These are phyloP conservation scores for Debaryomyces fabryi DNA, from an alignment of 1,139 yeast species.

Conservation along the genomic window DNA sequence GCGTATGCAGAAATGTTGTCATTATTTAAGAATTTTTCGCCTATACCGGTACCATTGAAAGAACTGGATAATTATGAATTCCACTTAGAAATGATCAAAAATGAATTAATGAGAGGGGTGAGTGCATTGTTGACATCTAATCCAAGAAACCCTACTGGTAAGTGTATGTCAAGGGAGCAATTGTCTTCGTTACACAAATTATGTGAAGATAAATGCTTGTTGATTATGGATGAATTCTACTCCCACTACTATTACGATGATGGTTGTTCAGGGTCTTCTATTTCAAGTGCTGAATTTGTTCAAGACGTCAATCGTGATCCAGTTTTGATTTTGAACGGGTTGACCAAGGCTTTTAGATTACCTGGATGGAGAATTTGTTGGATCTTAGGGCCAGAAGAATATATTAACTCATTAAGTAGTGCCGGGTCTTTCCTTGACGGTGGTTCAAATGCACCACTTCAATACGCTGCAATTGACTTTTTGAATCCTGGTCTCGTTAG, in stretches of 20 bases:
- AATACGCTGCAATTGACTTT: constrained; percentile 62
- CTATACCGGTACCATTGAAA: constrained; percentile 66
- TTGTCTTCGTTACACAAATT: constrained; percentile 55
- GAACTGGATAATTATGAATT: constrained; percentile 64
- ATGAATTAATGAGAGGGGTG: constrained; percentile 63
- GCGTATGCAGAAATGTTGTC: constrained; percentile 76
- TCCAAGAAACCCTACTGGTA: constrained; percentile 72
- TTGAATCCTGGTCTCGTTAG: constrained; percentile 55
- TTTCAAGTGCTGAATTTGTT: constrained; percentile 57
- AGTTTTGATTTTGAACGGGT: constrained; percentile 63
- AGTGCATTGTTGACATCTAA: constrained; percentile 64
- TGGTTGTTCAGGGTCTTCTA: constrained; percentile 57
- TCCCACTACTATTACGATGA: constrained; percentile 66
- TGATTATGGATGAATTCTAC: constrained; percentile 71
- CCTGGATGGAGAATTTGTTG: constrained; percentile 77
- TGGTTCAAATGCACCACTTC: constrained; percentile 68
- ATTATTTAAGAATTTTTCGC: constrained; percentile 65
- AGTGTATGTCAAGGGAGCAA: constrained; percentile 55
- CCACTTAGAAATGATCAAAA: constrained; percentile 57
- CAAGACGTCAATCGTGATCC: constrained; percentile 65
- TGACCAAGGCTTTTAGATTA: constrained; percentile 65
- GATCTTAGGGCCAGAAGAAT: constrained; percentile 69
- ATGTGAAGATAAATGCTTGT: constrained; percentile 59
- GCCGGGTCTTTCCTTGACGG: constrained; percentile 71
- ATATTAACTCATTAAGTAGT: constrained; percentile 58